Percentiles rank a stretch among this genome's conserved stretches.
Conservation (phyloP, 805 yeast species). For the Yarrowia yakushimensis region DNA sequence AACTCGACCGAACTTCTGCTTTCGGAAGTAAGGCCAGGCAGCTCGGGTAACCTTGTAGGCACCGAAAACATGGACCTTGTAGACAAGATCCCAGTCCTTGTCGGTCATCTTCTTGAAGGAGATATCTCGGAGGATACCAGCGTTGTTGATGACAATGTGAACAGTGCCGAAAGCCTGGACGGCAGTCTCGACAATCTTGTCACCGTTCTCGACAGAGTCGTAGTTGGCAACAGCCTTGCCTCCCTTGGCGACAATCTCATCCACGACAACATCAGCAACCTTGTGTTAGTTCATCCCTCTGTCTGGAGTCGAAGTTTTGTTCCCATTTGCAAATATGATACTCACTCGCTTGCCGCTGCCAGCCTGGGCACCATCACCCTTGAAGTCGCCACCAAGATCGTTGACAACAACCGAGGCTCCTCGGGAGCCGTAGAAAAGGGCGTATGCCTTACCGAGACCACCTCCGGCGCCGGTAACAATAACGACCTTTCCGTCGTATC, state of each 20-base stretch:
- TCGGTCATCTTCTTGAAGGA: constrained; percentile 82
- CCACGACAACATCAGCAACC: constrained; percentile 82
- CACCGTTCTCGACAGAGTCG: constrained; percentile 85
- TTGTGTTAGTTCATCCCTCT: constrained; percentile 45
- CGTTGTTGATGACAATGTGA: constrained; percentile 86
- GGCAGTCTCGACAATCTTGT: constrained; percentile 79
- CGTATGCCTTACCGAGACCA: constrained; percentile 87
- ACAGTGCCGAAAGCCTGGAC: constrained; percentile 82
- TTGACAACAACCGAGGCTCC: constrained; percentile 96
- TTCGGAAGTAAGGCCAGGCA: constrained; percentile 86
- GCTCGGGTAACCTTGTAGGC: constrained; percentile 80
- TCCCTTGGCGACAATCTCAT: constrained; percentile 70
- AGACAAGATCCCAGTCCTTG: constrained; percentile 70
- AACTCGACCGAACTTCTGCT: constrained; percentile 84
- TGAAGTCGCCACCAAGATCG: constrained; percentile 82
- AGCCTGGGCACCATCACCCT: constrained; percentile 58
- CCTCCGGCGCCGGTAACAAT: constrained; percentile 98
- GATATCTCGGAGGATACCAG: constrained; percentile 89
- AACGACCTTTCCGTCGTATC: constrained; percentile 80
- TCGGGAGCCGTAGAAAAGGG: constrained; percentile 77
- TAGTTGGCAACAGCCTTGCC: constrained; percentile 92
- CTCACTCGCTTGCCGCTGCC: constrained; percentile 33
- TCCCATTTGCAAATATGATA: too few species aligned
- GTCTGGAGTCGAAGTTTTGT: background rate
- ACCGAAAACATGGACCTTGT: constrained; percentile 87